A percentile compares a stretch with the other conserved stretches of the same genome.
Evolutionary conservation across 768 basidiomycete genomes (phyloP).

Genomic region (Collybiopsis confluens): DNA sequence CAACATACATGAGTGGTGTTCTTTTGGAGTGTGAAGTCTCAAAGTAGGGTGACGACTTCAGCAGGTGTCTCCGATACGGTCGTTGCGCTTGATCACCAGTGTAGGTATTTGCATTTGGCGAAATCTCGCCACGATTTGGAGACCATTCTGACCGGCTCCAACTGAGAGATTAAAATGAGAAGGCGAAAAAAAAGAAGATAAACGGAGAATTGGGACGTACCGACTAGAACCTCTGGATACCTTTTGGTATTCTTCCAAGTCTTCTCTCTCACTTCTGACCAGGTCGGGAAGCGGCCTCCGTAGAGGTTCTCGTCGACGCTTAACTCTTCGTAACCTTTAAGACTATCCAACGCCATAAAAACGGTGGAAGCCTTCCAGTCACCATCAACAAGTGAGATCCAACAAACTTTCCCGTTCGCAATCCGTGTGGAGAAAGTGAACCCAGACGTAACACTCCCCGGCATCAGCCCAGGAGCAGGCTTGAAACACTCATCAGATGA

Average conservation of each 20-base stretch:
- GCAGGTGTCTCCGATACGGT: slow-evolving; percentile 38
- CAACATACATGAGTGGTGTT: slow-evolving; percentile 15
- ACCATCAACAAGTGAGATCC: background rate
- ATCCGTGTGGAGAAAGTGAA: slow-evolving; percentile 2
- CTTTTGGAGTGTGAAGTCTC: slow-evolving; percentile 35
- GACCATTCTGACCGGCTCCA: slow-evolving; percentile 39
- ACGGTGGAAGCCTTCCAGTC: slow-evolving; percentile 16
- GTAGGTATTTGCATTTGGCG: slow-evolving; percentile 34
- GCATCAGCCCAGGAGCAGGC: background rate
- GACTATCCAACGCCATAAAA: slow-evolving; percentile 8
- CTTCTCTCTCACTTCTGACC: background rate
- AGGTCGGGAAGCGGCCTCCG: background rate
- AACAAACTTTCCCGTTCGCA: slow-evolving; percentile 1
- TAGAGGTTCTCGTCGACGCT: slow-evolving; percentile 6
- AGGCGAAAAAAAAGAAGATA: too few relatives aligned
- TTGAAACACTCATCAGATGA: slow-evolving; percentile 3
- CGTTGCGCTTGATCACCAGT: slow-evolving; percentile 31
- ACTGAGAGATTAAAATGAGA: slow-evolving; percentile 28
- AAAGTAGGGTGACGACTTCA: slow-evolving; percentile 38
- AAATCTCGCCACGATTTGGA: slow-evolving; percentile 39
- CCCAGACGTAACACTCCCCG: background rate
- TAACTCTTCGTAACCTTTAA: slow-evolving; percentile 17
- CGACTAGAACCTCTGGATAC: slow-evolving; percentile 1
- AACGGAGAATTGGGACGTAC: background rate
- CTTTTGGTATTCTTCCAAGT: background rate